phyloP scores from a whole-genome alignment of 2,329 filamentous ascomycete species.

The Epichloe elymi region DNA sequence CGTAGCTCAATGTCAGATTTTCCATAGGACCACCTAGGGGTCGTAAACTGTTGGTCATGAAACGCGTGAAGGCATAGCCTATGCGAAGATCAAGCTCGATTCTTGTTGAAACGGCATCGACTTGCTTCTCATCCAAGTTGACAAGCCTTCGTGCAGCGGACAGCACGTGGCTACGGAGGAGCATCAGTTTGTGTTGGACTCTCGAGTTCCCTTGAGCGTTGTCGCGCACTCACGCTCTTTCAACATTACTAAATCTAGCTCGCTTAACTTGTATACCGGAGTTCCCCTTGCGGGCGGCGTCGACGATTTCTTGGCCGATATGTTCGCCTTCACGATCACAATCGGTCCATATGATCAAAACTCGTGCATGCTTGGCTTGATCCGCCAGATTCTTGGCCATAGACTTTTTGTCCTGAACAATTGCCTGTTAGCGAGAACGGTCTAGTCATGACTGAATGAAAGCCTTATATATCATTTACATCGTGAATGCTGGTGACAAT shows the following conservation, averaged over 20 bases:
- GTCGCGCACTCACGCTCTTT: conserved; percentile 53
- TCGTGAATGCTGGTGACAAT: conserved; percentile 55
- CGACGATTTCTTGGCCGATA: conserved; percentile 82
- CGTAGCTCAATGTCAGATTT: conserved; percentile 65
- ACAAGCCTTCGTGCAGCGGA: conserved; percentile 67
- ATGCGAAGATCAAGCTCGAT: conserved; percentile 91
- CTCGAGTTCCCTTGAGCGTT: too few relatives aligned
- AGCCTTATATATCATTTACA: conserved; percentile 28
- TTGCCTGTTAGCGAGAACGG: background rate
- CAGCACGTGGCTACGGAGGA: conserved; percentile 62
- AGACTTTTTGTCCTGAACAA: conserved; percentile 56
- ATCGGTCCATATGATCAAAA: conserved; percentile 95
- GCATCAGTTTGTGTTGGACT: conserved; percentile 7
- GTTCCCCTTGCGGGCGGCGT: conserved; percentile 66
- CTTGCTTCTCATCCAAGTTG: conserved; percentile 70
- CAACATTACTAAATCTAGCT: conserved; percentile 91
- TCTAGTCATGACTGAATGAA: background rate
- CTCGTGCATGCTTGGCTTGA: conserved; percentile 58
- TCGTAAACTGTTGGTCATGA: conserved; percentile 69
- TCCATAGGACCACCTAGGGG: conserved; percentile 54
- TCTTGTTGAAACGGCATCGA: conserved; percentile 73
- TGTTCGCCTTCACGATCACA: conserved; percentile 96
- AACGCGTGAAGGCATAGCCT: conserved; percentile 82
- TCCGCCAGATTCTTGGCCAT: conserved; percentile 77
- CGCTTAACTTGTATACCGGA: conserved; percentile 63